Conservation (phyloP, 768 basidiomycete genomes). For the Podaxis mareebaensis region DNA sequence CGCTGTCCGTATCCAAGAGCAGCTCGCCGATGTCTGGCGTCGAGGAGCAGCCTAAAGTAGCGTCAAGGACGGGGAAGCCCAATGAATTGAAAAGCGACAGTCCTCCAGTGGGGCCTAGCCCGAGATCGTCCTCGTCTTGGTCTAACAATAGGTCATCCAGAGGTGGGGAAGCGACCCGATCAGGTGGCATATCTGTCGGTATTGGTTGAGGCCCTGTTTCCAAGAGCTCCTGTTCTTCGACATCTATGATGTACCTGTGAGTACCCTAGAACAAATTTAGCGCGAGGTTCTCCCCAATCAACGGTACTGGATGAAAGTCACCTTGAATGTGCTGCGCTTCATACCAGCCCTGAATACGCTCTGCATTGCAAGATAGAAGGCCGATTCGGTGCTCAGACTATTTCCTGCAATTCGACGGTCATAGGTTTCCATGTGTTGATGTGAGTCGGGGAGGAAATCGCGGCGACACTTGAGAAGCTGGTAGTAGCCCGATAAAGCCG, state of each 20-base stretch:
- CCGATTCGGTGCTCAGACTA: conserved; percentile 25
- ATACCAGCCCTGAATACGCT: conserved; percentile 42
- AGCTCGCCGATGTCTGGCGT: not conserved
- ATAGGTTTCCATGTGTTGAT: not conserved
- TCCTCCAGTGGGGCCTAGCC: not conserved
- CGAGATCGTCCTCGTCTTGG: not conserved
- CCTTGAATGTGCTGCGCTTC: conserved; percentile 49
- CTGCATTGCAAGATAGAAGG: conserved; percentile 43
- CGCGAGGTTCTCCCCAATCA: not conserved
- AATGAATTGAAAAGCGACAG: not conserved
- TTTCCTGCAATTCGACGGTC: not conserved
- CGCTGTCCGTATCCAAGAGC: conserved; percentile 9
- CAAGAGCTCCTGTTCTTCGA: conserved; percentile 12
- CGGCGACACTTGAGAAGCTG: conserved; percentile 19
- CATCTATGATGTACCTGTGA: conserved; percentile 7
- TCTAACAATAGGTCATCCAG: conserved; percentile 3
- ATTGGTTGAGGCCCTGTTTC: not conserved
- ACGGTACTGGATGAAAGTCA: conserved; percentile 17
- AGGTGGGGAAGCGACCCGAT: not conserved
- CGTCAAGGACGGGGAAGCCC: not conserved
- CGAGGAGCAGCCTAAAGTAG: not conserved
- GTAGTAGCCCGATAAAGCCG: not conserved
- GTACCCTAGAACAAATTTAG: conserved; percentile 18
- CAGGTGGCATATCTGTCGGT: not conserved
- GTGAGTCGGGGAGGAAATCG: conserved; percentile 10